A percentile compares a stretch with the other conserved stretches of the same genome.
Evolutionary conservation across 2,329 filamentous ascomycete genomes (phyloP).

Genomic region (Colletotrichum brevisporum): DNA sequence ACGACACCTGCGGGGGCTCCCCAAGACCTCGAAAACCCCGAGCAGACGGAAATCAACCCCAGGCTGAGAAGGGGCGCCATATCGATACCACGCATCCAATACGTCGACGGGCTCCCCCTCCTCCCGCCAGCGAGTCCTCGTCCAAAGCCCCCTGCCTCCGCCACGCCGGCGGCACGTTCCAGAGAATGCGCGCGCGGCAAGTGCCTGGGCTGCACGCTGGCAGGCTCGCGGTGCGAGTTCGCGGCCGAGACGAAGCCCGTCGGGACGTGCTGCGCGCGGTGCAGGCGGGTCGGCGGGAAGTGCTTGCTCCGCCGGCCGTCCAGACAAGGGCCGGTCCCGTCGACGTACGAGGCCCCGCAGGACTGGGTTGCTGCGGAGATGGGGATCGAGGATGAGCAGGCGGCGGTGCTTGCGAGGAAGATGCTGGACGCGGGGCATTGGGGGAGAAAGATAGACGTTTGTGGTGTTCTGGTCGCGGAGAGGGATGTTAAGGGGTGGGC

Average conservation of each 20-base stretch:
- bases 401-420: background rate
- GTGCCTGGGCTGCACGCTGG: slow-evolving; percentile 23
- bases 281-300: background rate
- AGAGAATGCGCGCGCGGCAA: slow-evolving; percentile 6
- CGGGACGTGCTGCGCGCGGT: slow-evolving; percentile 15
- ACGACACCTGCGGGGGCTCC: too few relatives aligned
- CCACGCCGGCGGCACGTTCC: background rate
- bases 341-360: background rate
- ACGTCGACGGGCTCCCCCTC: slow-evolving; percentile 12
- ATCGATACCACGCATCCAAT: background rate
- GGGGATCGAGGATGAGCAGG: background rate
- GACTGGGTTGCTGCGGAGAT: slow-evolving; percentile 1
- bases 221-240: slow-evolving; percentile 13
- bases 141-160: background rate
- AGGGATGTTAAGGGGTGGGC: slow-evolving; percentile 23
- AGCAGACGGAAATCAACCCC: too few relatives aligned
- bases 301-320: slow-evolving; percentile 12
- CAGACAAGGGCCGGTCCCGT: background rate
- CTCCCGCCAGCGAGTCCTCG: background rate
- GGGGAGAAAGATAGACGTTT: slow-evolving; percentile 2
- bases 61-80: too few relatives aligned
- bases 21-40: too few relatives aligned
- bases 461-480: slow-evolving; percentile 10
- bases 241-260: background rate
- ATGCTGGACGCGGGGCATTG: background rate